These are phyloP conservation scores for Climacium dendroides DNA, from an alignment of 225 moss, liverwort and hornwort species.

Conservation along the genomic window DNA sequence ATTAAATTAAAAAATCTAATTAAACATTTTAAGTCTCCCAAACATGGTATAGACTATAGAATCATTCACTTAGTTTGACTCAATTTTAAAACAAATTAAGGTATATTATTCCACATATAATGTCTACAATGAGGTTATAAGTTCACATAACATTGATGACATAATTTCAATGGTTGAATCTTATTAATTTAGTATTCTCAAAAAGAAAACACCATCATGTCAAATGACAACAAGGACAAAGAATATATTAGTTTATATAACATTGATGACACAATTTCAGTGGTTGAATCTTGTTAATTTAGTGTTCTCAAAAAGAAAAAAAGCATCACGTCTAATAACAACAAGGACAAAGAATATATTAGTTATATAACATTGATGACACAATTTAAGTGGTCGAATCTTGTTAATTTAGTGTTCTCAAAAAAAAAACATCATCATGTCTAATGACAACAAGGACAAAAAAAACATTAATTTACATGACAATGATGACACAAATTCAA, in stretches of 20 bases:
- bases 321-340: background rate
- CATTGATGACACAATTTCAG: too few species aligned
- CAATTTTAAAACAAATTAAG: background rate
- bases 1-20: background rate
- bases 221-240: too few species aligned
- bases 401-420: background rate
- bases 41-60: background rate
- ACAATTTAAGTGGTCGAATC: too few species aligned
- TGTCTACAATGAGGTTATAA: background rate
- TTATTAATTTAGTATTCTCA: too few species aligned
- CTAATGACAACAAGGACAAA: background rate
- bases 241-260: too few species aligned
- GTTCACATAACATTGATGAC: background rate
- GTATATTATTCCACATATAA: rapidly evolving
- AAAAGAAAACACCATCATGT: too few species aligned
- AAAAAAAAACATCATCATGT: background rate
- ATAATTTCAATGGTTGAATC: background rate
- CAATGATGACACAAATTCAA: background rate
- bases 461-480: background rate
- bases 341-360: background rate
- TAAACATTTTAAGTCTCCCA: rapidly evolving
- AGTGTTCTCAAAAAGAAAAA: background rate
- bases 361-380: too few species aligned
- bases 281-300: background rate
- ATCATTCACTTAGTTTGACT: background rate